Percentiles rank a stretch among this genome's conserved stretches.
phyloP scores from a whole-genome alignment of 1,284 basidiomycete genomes.

The Vanrija humicola region DNA sequence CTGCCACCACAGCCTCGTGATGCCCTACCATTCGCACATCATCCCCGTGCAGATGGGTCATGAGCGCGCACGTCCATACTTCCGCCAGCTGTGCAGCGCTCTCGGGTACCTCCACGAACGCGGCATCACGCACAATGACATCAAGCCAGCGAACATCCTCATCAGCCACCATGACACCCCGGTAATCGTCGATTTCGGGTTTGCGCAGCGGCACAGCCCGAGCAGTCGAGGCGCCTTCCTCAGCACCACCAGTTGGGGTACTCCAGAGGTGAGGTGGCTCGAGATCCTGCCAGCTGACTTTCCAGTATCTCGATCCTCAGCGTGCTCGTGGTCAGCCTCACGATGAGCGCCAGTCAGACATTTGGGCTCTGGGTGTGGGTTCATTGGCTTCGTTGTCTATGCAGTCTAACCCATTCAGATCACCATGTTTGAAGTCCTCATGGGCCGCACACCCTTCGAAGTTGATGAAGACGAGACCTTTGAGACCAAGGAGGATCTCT shows the following conservation, averaged over 20 bases:
- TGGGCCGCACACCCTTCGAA: constrained; percentile 89
- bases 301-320: constrained; percentile 79
- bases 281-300: neutral
- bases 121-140: constrained; percentile 89
- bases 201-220: constrained; percentile 60
- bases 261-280: constrained; percentile 60
- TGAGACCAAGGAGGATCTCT: constrained; percentile 69
- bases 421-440: constrained; percentile 86
- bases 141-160: constrained; percentile 91
- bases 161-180: constrained; percentile 68
- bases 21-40: constrained; percentile 60
- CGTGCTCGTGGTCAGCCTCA: constrained; percentile 78
- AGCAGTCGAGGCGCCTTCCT: constrained; percentile 61
- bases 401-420: constrained; percentile 46
- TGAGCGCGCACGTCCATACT: constrained; percentile 71
- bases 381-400: neutral
- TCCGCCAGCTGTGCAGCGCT: constrained; percentile 76
- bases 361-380: constrained; percentile 78
- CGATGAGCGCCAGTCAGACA: constrained; percentile 85
- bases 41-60: constrained; percentile 81
- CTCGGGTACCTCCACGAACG: constrained; percentile 81
- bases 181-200: constrained; percentile 86
- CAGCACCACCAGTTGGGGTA: constrained; percentile 79
- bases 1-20: constrained; percentile 34
- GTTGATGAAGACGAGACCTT: constrained; percentile 72